Evolutionary conservation across 2,329 filamentous ascomycete species (phyloP).

Genomic region (Monosporascus sp.): DNA sequence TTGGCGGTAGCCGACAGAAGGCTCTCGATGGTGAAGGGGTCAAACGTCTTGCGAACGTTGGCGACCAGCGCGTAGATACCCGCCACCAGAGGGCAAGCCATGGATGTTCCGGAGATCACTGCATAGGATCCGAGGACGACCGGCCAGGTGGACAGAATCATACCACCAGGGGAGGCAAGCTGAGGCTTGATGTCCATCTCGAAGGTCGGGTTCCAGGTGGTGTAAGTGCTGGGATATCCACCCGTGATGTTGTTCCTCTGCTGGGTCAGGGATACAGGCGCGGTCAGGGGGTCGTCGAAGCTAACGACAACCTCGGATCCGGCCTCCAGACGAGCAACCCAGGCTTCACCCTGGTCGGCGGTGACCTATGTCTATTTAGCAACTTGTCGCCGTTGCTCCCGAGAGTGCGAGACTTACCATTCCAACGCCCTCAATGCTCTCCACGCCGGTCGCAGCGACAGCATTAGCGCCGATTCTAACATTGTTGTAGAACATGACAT

Average conservation of each 20-base stretch:
- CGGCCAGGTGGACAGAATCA: conserved; percentile 54
- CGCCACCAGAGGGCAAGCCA: conserved; percentile 53
- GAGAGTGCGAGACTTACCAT: conserved; percentile 15
- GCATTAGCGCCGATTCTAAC: conserved; percentile 28
- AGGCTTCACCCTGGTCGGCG: conserved; percentile 34
- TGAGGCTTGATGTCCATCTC: conserved; percentile 53
- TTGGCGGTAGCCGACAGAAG: conserved; percentile 44
- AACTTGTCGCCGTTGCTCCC: not conserved
- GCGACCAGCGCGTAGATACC: conserved; percentile 50
- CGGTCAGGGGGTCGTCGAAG: conserved; percentile 36
- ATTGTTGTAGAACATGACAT: conserved; percentile 59
- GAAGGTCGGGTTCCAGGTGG: conserved; percentile 56
- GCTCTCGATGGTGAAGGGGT: conserved; percentile 44
- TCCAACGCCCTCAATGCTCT: conserved; percentile 14
- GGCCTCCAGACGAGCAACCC: conserved; percentile 36
- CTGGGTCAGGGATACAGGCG: conserved; percentile 28
- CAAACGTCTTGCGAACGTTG: conserved; percentile 44
- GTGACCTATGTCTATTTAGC: conserved; percentile 23
- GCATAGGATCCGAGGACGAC: conserved; percentile 39
- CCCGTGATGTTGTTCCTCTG: conserved; percentile 37
- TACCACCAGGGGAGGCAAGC: conserved; percentile 49
- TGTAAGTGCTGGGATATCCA: conserved; percentile 47
- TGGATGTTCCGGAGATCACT: conserved; percentile 53
- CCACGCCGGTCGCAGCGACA: conserved; percentile 21
- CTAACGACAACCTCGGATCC: conserved; percentile 38